Evolutionary conservation across 2,329 filamentous ascomycete species (phyloP), one percentile per base, ranked within the genome.

Genomic region (Ceratocystis eucalypticola): DNA sequence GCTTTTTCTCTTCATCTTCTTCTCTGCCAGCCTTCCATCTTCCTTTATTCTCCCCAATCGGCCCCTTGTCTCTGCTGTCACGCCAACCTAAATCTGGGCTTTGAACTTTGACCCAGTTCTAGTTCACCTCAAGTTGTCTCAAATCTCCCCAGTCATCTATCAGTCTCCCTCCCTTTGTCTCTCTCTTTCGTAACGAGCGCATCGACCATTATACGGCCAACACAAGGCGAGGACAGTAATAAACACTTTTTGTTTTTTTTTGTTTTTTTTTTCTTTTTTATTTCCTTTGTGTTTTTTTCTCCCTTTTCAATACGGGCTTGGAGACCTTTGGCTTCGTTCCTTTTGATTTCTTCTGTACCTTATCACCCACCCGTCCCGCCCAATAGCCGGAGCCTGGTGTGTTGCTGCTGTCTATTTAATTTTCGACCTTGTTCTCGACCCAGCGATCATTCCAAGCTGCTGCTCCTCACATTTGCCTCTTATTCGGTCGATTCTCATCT

Each of bases 51-150:
- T 10, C 20, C 48, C 48, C 48, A 53, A 20, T 22, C 8, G 17
- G 30, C 22, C n/a, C 30, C 59, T 63, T 63, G 61, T 48, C 41
- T 63, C 28, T 30, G 28, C 53, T 63, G 41, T 63, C 41, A 50
- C 41, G 61, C 61, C 61, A 63, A 45, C 45, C 30, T 63, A 63
- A 30, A 63, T 63, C 61, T 46, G 33, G 61, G 41, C 61, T 17
- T 33, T 57, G 41, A 33, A 41, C 44, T 45, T 22, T 46, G 46
- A 10, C 46, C 46, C 20, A 53, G 48, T 53, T 53, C 41, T 4
- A 41, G 37, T 41, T 37, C 37, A 41, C 37, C 10, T 28, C 28
- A 22, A 46, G 61, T 45, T 46, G 61, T 63, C 45, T 63, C 37
- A 48, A 28, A 63, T 30, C 17, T 44, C 22, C 37, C 37, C 20